Percentiles rank a stretch among this genome's conserved stretches.
Conservation (phyloP, 163 green algal species). For the Chloromonas sp. region DNA sequence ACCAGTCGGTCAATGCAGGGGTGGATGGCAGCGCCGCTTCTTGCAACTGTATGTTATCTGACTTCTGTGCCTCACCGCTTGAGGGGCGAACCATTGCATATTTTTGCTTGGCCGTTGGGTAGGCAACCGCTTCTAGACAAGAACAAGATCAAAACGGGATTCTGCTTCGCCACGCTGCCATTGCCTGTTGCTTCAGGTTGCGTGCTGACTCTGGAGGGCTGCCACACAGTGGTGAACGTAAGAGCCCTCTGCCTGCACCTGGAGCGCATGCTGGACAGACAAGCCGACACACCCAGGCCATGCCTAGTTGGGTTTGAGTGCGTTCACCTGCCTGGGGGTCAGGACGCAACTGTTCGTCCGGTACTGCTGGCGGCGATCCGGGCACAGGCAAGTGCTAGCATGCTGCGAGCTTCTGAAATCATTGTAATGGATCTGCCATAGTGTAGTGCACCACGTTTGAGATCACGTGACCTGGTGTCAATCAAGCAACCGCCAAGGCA, state of each 20-base stretch:
- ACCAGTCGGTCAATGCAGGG: too few species aligned
- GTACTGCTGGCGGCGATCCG: neutral
- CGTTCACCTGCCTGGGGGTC: too few species aligned
- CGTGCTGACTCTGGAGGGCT: neutral
- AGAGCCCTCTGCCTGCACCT: neutral
- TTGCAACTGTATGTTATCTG: too few species aligned
- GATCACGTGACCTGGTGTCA: too few species aligned
- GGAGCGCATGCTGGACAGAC: neutral
- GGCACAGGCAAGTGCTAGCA: neutral
- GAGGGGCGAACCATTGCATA: too few species aligned
- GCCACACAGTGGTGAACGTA: neutral
- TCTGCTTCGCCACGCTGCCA: too few species aligned
- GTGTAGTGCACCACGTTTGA: neutral
- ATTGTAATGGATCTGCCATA: neutral
- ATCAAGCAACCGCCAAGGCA: too few species aligned
- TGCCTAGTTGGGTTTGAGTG: too few species aligned
- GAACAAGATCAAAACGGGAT: too few species aligned
- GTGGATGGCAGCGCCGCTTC: too few species aligned
- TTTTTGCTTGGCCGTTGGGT: neutral
- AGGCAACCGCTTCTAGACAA: too few species aligned
- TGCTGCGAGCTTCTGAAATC: neutral
- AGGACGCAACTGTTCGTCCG: neutral
- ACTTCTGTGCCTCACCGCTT: too few species aligned
- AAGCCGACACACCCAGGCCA: neutral
- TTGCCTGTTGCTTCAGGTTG: neutral